phyloP scores from a whole-genome alignment of 2,329 filamentous ascomycete species.

The Aspergillus sp. region DNA sequence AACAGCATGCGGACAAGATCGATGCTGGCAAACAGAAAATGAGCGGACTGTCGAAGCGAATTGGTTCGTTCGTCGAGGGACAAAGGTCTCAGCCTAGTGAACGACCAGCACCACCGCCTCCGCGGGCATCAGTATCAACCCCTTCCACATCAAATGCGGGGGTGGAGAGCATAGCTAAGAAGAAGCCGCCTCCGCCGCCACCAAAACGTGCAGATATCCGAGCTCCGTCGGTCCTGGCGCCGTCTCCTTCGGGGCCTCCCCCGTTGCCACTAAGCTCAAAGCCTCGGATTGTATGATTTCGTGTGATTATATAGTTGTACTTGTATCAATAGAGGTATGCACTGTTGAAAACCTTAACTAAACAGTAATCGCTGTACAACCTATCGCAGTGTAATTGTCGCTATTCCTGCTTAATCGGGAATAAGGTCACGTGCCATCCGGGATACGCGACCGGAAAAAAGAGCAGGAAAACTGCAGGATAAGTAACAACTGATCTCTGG shows the following conservation, averaged over 20 bases:
- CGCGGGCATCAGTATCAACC: conserved; percentile 6
- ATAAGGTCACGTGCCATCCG: too few relatives aligned
- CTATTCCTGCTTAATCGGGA: too few relatives aligned
- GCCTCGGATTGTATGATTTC: conserved; percentile 37
- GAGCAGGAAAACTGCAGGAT: too few relatives aligned
- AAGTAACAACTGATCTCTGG: too few relatives aligned
- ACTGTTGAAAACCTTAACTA: too few relatives aligned
- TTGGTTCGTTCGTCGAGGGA: conserved; percentile 43
- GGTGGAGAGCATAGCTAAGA: conserved; percentile 27
- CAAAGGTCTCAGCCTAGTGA: conserved; percentile 25
- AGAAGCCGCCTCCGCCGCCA: conserved; percentile 53
- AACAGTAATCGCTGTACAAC: too few relatives aligned
- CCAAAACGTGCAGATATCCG: conserved; percentile 49
- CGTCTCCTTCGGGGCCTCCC: conserved; percentile 37
- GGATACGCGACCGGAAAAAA: too few relatives aligned
- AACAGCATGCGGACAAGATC: conserved; percentile 63
- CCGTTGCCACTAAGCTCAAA: conserved; percentile 54
- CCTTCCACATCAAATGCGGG: conserved; percentile 17
- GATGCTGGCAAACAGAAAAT: conserved; percentile 49
- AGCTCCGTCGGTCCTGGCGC: conserved; percentile 26
- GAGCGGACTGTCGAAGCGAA: conserved; percentile 34
- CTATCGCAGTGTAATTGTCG: too few relatives aligned
- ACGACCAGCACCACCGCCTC: conserved; percentile 14
- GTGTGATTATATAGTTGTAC: conserved; percentile 8
- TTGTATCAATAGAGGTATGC: too few relatives aligned